Evolutionary conservation across 192 early-diverging fungal genomes (phyloP), one percentile per base, ranked within the genome.

Genomic region (Coemansia guatemalensis): DNA sequence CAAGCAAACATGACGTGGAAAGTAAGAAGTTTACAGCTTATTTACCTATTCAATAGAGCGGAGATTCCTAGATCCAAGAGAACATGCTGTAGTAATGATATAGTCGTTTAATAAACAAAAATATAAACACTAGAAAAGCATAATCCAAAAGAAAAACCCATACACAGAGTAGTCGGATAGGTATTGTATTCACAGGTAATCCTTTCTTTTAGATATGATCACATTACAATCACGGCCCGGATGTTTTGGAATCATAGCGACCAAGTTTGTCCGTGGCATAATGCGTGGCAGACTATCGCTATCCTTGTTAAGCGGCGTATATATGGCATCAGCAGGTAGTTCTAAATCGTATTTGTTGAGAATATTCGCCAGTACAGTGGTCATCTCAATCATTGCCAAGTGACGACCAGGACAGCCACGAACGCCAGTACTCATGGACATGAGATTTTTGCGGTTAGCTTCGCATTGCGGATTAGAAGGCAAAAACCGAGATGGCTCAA

Each of bases 361-460:
- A n/a, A 79, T 55, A 53, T 79, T 79, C n/a, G 67, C 71, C 58
- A 79, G 29, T 20, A 65, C 69, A 17, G 67, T 65, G 24, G 62
- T 41, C 62, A 80, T 67, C 53, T 80, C 68, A 33, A 75, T 44
- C 68, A 68, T 64, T 26, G 64, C 73, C 35, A 80, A 66, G 22
- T 72, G 60, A 32, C 68, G 51, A 44, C 78, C 78, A 12, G 68
- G 71, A 55, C 78, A 80, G 21, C 62, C 58, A 18, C 73, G 73
- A 41, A 75, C 78, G 3, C 78, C 78, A 50, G 65, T 53, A 25
- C 65, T 66, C 17, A 80, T 47, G 0, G 78, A 57, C 64, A 75
- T 55, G 24, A 80, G 49, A n/a, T 75, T 71, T 11, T 56, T 48
- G 18, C 73, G 62, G 50, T 65, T 71, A 29, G 56, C 47, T 0